Conservation (phyloP, 768 basidiomycete species). For the Heimioporus sp. region DNA sequence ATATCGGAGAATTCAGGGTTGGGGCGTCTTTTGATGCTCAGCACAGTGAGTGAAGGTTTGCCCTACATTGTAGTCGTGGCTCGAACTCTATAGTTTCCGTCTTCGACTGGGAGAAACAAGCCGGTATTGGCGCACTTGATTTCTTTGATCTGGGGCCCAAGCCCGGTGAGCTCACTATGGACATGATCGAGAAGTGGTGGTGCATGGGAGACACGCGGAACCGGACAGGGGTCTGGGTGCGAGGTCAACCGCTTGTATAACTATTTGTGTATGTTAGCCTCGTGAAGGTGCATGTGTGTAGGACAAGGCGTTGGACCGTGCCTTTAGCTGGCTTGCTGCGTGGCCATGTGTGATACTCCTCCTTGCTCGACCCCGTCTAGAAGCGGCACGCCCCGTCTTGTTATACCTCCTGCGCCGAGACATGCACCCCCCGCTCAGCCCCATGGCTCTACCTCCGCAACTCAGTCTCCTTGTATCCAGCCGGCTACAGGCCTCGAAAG, state of each 20-base stretch:
- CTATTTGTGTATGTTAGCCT: constrained; percentile 15
- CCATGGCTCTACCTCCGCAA: constrained; percentile 37
- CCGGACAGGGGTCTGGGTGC: constrained; percentile 70
- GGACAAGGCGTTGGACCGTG: background rate
- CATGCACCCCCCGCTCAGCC: constrained; percentile 57
- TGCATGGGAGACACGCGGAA: constrained; percentile 73
- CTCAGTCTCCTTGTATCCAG: constrained; percentile 22
- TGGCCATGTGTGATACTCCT: constrained; percentile 26
- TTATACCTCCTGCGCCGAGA: constrained; percentile 48
- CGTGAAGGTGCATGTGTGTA: background rate
- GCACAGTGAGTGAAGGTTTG: constrained; percentile 47
- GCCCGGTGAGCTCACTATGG: constrained; percentile 34
- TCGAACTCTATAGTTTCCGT: constrained; percentile 40
- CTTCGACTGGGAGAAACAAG: constrained; percentile 37
- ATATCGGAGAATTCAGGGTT: constrained; percentile 51
- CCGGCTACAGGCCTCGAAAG: constrained; percentile 48
- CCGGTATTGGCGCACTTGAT: constrained; percentile 65
- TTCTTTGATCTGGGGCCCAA: constrained; percentile 50
- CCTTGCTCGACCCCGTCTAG: constrained; percentile 36
- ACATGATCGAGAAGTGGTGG: constrained; percentile 89
- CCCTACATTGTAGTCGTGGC: too few relatives aligned
- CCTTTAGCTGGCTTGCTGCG: constrained; percentile 5
- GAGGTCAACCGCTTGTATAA: constrained; percentile 43
- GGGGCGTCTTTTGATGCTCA: constrained; percentile 77
- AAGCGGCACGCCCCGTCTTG: constrained; percentile 44